Conservation (phyloP, 2,329 filamentous ascomycete species). For the Cladosporium halotolerans region DNA sequence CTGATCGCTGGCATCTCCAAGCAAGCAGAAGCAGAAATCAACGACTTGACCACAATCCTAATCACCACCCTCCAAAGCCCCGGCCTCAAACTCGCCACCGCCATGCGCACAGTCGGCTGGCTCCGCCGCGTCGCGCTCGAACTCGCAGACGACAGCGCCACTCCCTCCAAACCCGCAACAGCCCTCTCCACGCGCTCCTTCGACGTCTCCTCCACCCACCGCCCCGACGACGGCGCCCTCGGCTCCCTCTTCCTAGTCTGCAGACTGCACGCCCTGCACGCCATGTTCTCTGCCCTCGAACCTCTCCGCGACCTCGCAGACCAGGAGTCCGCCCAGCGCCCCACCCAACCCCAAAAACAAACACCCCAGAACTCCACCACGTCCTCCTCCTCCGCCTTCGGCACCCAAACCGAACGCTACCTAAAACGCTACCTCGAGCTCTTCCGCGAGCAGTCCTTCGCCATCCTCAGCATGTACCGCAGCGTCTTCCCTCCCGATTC, state of each 20-base stretch:
- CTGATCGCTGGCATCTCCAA: conserved; percentile 65
- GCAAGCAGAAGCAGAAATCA: conserved; percentile 83
- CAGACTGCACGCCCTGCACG: conserved; percentile 69
- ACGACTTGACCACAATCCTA: conserved; percentile 78
- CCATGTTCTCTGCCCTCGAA: conserved; percentile 74
- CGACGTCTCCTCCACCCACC: conserved; percentile 19
- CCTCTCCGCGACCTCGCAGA: conserved; percentile 85
- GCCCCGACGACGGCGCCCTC: conserved; percentile 56
- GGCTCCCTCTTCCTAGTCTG: conserved; percentile 84
- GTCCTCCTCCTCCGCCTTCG: conserved; percentile 52
- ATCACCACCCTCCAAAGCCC: conserved; percentile 70
- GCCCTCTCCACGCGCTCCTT: conserved; percentile 26
- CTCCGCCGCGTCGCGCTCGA: conserved; percentile 81
- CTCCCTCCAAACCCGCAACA: conserved; percentile 24
- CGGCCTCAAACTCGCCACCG: conserved; percentile 78
- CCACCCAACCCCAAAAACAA: conserved; percentile 31
- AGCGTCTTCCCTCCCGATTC: conserved; percentile 70
- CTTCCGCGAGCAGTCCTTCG: conserved; percentile 95
- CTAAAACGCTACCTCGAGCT: conserved; percentile 95
- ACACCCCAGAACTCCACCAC: conserved; percentile 23
- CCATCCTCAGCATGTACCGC: conserved; percentile 88
- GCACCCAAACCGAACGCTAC: conserved; percentile 90
- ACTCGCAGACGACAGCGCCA: conserved; percentile 44
- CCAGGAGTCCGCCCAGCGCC: conserved; percentile 60
- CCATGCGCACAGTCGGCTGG: conserved; percentile 87